Conservation (phyloP, 1,284 basidiomycete species). For the Takashimella tepidaria region DNA sequence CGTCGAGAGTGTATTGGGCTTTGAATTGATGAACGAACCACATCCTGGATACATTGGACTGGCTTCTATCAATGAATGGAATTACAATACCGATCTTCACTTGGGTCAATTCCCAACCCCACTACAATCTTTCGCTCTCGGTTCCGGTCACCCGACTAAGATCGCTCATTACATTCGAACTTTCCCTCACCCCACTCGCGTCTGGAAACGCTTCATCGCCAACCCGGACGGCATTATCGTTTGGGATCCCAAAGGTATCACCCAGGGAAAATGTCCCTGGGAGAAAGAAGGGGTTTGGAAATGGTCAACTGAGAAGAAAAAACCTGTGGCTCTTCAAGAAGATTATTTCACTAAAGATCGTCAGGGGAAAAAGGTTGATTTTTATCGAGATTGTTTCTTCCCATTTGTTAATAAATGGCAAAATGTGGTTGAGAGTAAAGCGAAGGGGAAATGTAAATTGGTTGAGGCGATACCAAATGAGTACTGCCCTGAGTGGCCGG, state of each 20-base stretch:
- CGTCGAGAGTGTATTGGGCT: slow-evolving; percentile 76
- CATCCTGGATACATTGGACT: slow-evolving; percentile 87
- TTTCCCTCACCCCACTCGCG: slow-evolving; percentile 74
- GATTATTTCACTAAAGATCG: slow-evolving; percentile 75
- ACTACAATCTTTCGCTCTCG: slow-evolving; percentile 77
- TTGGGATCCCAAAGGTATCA: slow-evolving; percentile 67
- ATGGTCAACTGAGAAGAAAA: slow-evolving; percentile 66
- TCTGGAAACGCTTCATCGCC: slow-evolving; percentile 46
- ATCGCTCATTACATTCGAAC: slow-evolving; percentile 72
- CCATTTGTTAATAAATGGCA: slow-evolving; percentile 74
- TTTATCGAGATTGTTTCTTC: slow-evolving; percentile 80
- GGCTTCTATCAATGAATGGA: slow-evolving; percentile 72
- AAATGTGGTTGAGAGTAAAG: slow-evolving; percentile 52
- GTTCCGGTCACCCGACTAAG: slow-evolving; percentile 66
- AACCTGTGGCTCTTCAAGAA: slow-evolving; percentile 72
- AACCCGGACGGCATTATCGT: slow-evolving; percentile 55
- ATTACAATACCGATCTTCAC: slow-evolving; percentile 93
- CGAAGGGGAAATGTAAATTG: slow-evolving; percentile 54
- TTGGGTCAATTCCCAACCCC: slow-evolving; percentile 75
- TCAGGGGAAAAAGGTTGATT: slow-evolving; percentile 65
- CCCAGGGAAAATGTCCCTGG: slow-evolving; percentile 72
- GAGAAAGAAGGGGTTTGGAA: slow-evolving; percentile 90
- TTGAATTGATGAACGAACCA: slow-evolving; percentile 96
- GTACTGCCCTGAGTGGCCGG: slow-evolving; percentile 74
- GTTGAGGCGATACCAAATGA: slow-evolving; percentile 87